phyloP scores from a whole-genome alignment of 2,329 filamentous ascomycete genomes.

The Pseudogymnoascus sp. region DNA sequence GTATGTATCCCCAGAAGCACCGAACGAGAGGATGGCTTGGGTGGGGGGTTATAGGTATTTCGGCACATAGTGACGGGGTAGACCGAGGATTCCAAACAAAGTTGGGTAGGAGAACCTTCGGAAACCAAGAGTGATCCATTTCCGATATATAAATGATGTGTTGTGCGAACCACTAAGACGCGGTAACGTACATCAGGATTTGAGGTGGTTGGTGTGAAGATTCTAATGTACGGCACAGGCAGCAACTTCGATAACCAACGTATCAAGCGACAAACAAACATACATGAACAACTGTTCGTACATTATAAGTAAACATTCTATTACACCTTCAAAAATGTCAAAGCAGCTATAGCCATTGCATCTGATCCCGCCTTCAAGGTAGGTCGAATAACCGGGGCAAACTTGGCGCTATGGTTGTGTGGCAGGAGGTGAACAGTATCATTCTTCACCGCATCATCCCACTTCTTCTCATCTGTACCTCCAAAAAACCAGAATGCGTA shows the following conservation, averaged over 20 bases:
- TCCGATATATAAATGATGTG: neutral
- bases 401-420: slow-evolving; percentile 50
- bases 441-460: slow-evolving; percentile 40
- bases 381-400: slow-evolving; percentile 50
- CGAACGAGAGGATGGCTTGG: slow-evolving; percentile 16
- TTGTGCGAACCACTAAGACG: neutral
- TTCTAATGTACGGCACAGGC: neutral
- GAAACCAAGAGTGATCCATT: neutral
- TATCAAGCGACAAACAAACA: neutral
- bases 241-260: neutral
- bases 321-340: slow-evolving; percentile 28
- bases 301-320: too few species aligned
- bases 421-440: slow-evolving; percentile 32
- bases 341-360: slow-evolving; percentile 41
- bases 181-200: neutral
- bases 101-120: slow-evolving; percentile 11
- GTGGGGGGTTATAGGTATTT: slow-evolving; percentile 21
- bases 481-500: slow-evolving; percentile 50
- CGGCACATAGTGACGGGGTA: slow-evolving; percentile 13
- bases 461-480: slow-evolving; percentile 40
- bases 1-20: slow-evolving; percentile 25
- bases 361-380: slow-evolving; percentile 46
- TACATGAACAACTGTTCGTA: neutral
- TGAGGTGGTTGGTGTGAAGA: neutral
- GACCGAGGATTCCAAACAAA: slow-evolving; percentile 17